A percentile compares a stretch with the other conserved stretches of the same genome.
phyloP scores from a whole-genome alignment of 164 flowering plant genomes.

The Aristolochia fimbriata region DNA sequence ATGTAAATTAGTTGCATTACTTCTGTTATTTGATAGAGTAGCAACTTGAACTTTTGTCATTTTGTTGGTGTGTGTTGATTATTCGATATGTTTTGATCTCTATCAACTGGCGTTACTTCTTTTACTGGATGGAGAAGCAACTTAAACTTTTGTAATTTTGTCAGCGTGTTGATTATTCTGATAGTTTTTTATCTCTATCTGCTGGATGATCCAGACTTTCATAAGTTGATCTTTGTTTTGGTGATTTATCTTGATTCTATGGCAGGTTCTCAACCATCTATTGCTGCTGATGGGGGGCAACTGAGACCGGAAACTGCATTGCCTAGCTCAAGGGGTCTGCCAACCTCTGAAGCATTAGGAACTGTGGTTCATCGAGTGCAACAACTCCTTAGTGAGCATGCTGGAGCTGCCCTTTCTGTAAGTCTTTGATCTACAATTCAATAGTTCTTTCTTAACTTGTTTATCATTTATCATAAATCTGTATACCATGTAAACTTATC shows the following conservation, averaged over 20 bases:
- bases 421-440: not conserved
- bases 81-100: too few relatives aligned
- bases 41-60: not conserved
- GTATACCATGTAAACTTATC: too few relatives aligned
- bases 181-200: not conserved
- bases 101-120: not conserved
- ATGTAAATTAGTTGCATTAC: conserved; percentile 16
- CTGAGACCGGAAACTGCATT: conserved; percentile 38
- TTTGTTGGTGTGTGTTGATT: conserved; percentile 4
- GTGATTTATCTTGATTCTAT: not conserved
- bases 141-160: not conserved
- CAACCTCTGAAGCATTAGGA: conserved; percentile 62
- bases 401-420: conserved; percentile 48
- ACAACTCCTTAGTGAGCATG: conserved; percentile 53
- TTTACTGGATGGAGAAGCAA: not conserved
- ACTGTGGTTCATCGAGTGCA: conserved; percentile 52
- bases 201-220: too few relatives aligned
- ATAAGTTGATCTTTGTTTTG: not conserved
- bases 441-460: too few relatives aligned
- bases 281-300: conserved; percentile 20
- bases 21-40: not conserved
- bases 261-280: conserved; percentile 39
- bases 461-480: too few relatives aligned
- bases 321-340: conserved; percentile 40
- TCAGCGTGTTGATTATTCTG: not conserved